phyloP scores from a whole-genome alignment of 176 grass and related monocot species.

The Oryza punctata region DNA sequence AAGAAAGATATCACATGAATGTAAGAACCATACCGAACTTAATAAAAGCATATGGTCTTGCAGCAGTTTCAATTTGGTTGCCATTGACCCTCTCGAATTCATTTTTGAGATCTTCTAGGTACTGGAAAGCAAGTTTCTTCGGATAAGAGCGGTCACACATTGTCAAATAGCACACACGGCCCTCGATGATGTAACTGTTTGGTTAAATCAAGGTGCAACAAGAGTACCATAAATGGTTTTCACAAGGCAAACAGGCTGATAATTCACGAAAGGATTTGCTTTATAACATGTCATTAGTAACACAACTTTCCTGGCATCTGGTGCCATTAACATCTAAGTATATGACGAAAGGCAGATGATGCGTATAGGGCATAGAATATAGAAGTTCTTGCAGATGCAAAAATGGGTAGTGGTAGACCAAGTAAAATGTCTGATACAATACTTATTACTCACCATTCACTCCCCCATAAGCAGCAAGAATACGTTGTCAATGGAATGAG shows the following conservation, averaged over 20 bases:
- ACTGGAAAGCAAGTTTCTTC: slow-evolving; percentile 97
- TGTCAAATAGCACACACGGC: slow-evolving; percentile 91
- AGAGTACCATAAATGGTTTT: slow-evolving; percentile 2
- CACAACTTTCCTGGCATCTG: neutral
- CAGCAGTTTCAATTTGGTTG: slow-evolving; percentile 93
- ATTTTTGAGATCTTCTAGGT: slow-evolving; percentile 96
- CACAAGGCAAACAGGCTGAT: neutral
- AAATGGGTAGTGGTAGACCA: neutral
- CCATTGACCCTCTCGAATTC: slow-evolving; percentile 94
- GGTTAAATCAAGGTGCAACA: slow-evolving; percentile 42
- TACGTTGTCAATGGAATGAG: slow-evolving; percentile 7
- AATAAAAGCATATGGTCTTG: slow-evolving; percentile 95
- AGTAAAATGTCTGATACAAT: neutral
- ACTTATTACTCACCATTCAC: neutral
- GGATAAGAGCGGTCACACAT: slow-evolving; percentile 97
- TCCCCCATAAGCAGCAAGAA: neutral
- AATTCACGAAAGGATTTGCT: neutral
- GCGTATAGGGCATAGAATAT: neutral
- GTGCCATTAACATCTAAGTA: neutral
- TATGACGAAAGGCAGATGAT: neutral
- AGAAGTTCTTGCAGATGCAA: neutral
- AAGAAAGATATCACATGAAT: slow-evolving; percentile 20
- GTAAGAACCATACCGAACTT: slow-evolving; percentile 73
- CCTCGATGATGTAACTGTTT: slow-evolving; percentile 91
- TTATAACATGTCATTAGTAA: neutral